Evolutionary conservation across 2,329 filamentous ascomycete species (phyloP).

Genomic region (Thielaviopsis populi): DNA sequence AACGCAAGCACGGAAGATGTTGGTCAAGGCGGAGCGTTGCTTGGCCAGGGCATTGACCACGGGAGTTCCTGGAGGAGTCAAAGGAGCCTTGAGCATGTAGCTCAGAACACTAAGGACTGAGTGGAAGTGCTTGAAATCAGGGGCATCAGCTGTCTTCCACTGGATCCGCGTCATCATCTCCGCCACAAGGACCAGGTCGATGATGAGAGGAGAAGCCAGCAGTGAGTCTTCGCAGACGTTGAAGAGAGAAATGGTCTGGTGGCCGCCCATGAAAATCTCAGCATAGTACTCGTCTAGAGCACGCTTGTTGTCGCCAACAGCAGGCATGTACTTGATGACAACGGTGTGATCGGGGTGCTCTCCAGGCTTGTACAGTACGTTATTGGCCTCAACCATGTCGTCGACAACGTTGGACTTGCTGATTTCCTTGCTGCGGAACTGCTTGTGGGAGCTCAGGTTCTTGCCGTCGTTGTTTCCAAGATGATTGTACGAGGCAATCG

Average conservation of each 20-base stretch:
- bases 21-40: slow-evolving; percentile 85
- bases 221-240: slow-evolving; percentile 99
- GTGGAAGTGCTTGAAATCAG: slow-evolving; percentile 84
- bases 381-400: slow-evolving; percentile 97
- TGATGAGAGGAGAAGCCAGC: slow-evolving; percentile 88
- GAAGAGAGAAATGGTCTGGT: slow-evolving; percentile 96
- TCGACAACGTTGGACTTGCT: slow-evolving; percentile 99
- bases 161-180: slow-evolving; percentile 98
- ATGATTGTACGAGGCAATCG: slow-evolving; percentile 98
- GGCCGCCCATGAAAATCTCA: slow-evolving; percentile 96
- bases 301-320: slow-evolving; percentile 97
- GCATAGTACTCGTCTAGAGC: slow-evolving; percentile 98
- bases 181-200: slow-evolving; percentile 80
- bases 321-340: slow-evolving; percentile 99
- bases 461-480: slow-evolving; percentile 98
- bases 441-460: slow-evolving; percentile 92
- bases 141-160: slow-evolving; percentile 56
- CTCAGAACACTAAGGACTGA: slow-evolving; percentile 91
- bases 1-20: slow-evolving; percentile 97
- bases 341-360: slow-evolving; percentile 98
- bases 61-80: slow-evolving; percentile 86
- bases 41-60: slow-evolving; percentile 93
- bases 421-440: slow-evolving; percentile 99
- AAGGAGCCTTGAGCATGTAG: slow-evolving; percentile 96
- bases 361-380: slow-evolving; percentile 72